phyloP scores from a whole-genome alignment of 352 stramenopile species.

The Phytophthora fragariae region DNA sequence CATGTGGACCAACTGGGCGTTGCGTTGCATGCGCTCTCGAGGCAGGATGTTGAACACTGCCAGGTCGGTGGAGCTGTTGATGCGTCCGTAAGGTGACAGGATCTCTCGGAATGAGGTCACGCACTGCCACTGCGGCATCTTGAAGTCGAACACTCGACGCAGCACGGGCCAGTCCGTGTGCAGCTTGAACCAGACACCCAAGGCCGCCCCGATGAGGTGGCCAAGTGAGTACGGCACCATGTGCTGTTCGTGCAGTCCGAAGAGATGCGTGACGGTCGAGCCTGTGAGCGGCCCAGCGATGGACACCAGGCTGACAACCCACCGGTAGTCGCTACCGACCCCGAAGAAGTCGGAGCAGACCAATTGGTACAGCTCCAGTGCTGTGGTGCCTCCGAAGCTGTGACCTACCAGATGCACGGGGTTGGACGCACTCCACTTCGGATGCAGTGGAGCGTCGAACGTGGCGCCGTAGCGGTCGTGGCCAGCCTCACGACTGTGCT shows the following conservation, averaged over 20 bases:
- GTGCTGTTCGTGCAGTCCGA: conserved; percentile 33
- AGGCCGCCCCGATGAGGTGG: conserved; percentile 31
- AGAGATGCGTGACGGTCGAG: conserved; percentile 38
- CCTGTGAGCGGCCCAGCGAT: conserved; percentile 69
- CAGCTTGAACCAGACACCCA: conserved; percentile 61
- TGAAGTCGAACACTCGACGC: conserved; percentile 54
- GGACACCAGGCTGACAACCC: conserved; percentile 61
- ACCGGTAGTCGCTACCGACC: conserved; percentile 59
- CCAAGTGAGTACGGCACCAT: conserved; percentile 39
- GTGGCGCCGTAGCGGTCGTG: conserved; percentile 60
- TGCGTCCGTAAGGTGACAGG: conserved; percentile 42
- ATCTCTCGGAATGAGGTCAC: conserved; percentile 39
- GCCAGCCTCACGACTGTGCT: conserved; percentile 41
- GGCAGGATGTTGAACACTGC: conserved; percentile 64
- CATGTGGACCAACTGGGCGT: conserved; percentile 55
- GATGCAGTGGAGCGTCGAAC: conserved; percentile 44
- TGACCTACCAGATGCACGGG: conserved; percentile 77
- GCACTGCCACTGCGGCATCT: conserved; percentile 65
- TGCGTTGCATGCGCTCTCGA: conserved; percentile 51
- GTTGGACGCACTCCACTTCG: conserved; percentile 56
- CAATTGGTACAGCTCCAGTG: conserved; percentile 78
- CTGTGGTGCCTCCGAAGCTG: conserved; percentile 70
- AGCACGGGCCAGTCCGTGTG: conserved; percentile 47
- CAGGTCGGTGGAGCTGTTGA: conserved; percentile 57
- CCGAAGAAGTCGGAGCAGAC: conserved; percentile 63